Conservation (phyloP, 2,329 filamentous ascomycete species). For the Salinomyces thailandicus region DNA sequence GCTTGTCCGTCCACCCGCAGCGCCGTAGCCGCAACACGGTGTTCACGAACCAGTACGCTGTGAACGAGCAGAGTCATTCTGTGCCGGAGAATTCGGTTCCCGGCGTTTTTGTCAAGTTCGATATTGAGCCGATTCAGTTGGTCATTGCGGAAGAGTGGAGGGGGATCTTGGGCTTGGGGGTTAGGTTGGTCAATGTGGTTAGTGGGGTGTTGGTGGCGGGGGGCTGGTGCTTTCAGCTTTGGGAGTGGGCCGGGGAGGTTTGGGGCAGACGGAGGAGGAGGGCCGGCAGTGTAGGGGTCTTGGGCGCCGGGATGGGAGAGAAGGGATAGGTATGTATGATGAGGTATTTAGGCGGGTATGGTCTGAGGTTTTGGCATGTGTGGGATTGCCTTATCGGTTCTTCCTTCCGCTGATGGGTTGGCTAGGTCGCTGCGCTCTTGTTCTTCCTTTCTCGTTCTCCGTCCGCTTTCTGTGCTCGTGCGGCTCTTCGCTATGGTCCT, state of each 20-base stretch:
- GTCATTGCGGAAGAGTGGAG: slow-evolving; percentile 74
- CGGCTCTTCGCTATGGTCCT: not conserved
- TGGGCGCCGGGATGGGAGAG: slow-evolving; percentile 6
- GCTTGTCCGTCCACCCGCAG: slow-evolving; percentile 23
- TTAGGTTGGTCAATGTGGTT: slow-evolving; percentile 83
- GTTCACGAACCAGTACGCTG: slow-evolving; percentile 94
- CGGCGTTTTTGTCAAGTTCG: slow-evolving; percentile 96
- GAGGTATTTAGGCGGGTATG: not conserved
- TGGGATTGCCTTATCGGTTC: not conserved
- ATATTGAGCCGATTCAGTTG: slow-evolving; percentile 90
- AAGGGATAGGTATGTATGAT: slow-evolving; percentile 6
- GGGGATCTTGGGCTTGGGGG: slow-evolving; percentile 60
- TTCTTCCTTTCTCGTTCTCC: not conserved
- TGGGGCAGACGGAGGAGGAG: slow-evolving; percentile 2
- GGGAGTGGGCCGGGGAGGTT: slow-evolving; percentile 55
- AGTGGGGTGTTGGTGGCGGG: slow-evolving; percentile 86
- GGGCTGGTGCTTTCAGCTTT: slow-evolving; percentile 83
- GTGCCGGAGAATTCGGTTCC: slow-evolving; percentile 63
- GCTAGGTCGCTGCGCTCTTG: not conserved
- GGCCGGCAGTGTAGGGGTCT: slow-evolving; percentile 23
- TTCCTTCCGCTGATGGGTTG: not conserved
- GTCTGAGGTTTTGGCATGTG: too few species aligned
- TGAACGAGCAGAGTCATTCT: slow-evolving; percentile 71
- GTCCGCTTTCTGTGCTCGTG: not conserved
- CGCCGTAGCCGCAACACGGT: slow-evolving; percentile 48